A percentile compares a stretch with the other conserved stretches of the same genome.
Evolutionary conservation across 2,329 filamentous ascomycete genomes (phyloP).

Genomic region (Pseudophaeomoniella oleicola): DNA sequence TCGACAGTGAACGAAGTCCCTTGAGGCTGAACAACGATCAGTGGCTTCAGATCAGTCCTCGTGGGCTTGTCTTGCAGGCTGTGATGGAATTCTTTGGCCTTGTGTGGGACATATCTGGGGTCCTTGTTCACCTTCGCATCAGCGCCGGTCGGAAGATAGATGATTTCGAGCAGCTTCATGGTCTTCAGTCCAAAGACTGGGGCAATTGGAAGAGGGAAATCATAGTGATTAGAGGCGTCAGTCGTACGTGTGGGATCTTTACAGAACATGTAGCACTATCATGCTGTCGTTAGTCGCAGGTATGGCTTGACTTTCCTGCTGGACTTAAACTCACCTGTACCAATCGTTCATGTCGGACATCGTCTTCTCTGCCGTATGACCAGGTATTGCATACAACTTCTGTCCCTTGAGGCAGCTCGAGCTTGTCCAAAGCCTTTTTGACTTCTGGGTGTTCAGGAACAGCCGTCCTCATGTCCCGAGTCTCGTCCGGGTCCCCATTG

Average conservation of each 20-base stretch:
- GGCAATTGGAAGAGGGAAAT: constrained; percentile 40
- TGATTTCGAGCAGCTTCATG: constrained; percentile 35
- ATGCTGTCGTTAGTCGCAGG: background rate
- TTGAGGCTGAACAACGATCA: constrained; percentile 21
- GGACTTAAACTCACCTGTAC: constrained; percentile 30
- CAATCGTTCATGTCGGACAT: constrained; percentile 34
- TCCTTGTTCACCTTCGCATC: constrained; percentile 27
- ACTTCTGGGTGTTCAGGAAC: constrained; percentile 28
- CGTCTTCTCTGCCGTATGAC: constrained; percentile 40
- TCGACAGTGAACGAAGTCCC: constrained; percentile 19
- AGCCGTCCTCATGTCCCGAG: constrained; percentile 29
- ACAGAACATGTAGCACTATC: constrained; percentile 24
- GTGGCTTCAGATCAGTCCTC: constrained; percentile 20
- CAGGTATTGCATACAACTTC: constrained; percentile 38
- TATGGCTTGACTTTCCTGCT: constrained; percentile 3
- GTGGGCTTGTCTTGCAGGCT: constrained; percentile 14
- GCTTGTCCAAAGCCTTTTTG: constrained; percentile 25
- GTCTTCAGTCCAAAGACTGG: constrained; percentile 35
- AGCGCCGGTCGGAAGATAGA: constrained; percentile 29
- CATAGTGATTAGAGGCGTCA: constrained; percentile 45
- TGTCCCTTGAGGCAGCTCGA: constrained; percentile 30
- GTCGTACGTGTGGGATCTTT: constrained; percentile 21
- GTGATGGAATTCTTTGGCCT: constrained; percentile 20
- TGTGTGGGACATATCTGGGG: constrained; percentile 23
- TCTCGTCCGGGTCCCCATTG: constrained; percentile 33